Evolutionary conservation across 1,284 basidiomycete genomes (phyloP).

Genomic region (Sporisorium exsertum): DNA sequence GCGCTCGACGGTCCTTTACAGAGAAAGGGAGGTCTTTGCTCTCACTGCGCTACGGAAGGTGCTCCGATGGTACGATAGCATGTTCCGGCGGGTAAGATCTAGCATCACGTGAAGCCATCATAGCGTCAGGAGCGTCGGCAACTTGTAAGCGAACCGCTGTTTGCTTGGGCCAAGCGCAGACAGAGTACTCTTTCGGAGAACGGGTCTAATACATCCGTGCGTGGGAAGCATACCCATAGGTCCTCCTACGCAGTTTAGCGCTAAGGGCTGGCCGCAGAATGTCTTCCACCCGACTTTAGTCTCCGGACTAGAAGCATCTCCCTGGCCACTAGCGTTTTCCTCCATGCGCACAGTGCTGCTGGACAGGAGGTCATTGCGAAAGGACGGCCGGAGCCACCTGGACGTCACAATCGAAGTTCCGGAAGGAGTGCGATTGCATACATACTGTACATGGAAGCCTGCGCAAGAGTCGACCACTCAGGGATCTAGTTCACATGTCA

Average conservation of each 20-base stretch:
- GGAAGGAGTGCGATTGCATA: background rate
- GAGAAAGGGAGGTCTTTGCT: background rate
- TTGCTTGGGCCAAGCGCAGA: background rate
- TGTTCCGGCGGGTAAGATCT: background rate
- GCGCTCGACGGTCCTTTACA: background rate
- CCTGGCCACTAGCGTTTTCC: background rate
- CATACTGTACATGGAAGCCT: too few relatives aligned
- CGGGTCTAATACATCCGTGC: background rate
- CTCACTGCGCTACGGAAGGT: background rate
- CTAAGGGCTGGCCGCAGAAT: background rate
- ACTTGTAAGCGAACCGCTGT: background rate
- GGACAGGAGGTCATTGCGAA: background rate
- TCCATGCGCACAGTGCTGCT: background rate
- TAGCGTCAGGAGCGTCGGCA: background rate
- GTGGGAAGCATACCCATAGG: background rate
- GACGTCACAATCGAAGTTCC: background rate
- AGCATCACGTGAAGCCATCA: background rate
- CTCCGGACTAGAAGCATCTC: background rate
- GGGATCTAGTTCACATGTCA: background rate
- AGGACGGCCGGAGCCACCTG: background rate
- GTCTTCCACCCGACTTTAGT: background rate
- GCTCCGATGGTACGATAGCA: background rate
- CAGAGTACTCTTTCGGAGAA: background rate
- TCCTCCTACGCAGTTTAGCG: background rate
- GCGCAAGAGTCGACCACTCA: background rate